phyloP scores from a whole-genome alignment of 805 yeast species.

The Candida bentonensis region DNA sequence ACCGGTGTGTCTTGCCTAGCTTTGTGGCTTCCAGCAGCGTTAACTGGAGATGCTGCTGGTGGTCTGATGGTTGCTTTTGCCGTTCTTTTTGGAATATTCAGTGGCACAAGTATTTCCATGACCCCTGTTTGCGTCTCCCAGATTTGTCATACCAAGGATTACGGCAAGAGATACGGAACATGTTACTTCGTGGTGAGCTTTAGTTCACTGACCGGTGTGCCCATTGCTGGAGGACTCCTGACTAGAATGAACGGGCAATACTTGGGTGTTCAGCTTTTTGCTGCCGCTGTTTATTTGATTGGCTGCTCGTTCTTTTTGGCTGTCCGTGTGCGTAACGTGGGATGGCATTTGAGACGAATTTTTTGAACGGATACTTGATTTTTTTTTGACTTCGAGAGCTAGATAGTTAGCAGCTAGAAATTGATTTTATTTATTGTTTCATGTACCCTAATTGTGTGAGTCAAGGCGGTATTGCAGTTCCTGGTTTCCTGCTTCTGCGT shows the following conservation, averaged over 20 bases:
- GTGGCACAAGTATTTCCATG: conserved; percentile 48
- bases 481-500: too few relatives aligned
- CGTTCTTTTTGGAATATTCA: conserved; percentile 20
- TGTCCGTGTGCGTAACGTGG: conserved; percentile 10
- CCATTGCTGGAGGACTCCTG: conserved; percentile 23
- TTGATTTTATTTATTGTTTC: too few relatives aligned
- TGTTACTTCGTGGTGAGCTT: conserved; percentile 35
- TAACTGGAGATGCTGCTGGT: not conserved
- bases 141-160: conserved; percentile 44
- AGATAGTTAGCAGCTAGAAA: not conserved
- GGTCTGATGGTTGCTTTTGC: conserved; percentile 43
- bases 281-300: conserved; percentile 17
- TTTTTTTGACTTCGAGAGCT: not conserved
- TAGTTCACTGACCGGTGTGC: conserved; percentile 25
- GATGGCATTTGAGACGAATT: not conserved
- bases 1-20: conserved; percentile 35
- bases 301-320: conserved; percentile 14
- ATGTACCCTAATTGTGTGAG: not conserved
- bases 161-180: conserved; percentile 61
- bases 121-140: conserved; percentile 57
- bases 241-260: conserved; percentile 12
- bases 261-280: conserved; percentile 19
- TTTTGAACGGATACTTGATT: not conserved
- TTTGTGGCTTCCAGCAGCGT: conserved; percentile 48
- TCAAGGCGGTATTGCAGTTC: too few relatives aligned